Conservation (phyloP, 2,329 filamentous ascomycete genomes). For the Ciborinia camelliae region DNA sequence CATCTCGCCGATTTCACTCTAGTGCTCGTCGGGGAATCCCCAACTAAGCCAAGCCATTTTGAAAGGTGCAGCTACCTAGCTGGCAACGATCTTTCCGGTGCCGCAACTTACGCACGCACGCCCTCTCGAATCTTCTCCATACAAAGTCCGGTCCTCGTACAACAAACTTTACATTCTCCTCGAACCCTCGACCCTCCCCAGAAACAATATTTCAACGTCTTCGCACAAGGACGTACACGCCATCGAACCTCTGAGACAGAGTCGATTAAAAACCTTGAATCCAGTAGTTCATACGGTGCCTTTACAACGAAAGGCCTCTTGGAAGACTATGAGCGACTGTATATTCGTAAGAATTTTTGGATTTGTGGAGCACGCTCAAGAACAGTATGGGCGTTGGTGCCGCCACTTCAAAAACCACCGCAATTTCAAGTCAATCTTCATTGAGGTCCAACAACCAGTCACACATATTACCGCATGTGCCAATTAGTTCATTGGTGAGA, state of each 20-base stretch:
- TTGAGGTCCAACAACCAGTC: too few relatives aligned
- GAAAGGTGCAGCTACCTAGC: not conserved
- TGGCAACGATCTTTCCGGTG: conserved; percentile 9
- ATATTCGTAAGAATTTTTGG: too few relatives aligned
- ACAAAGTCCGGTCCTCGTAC: not conserved
- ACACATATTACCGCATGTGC: too few relatives aligned
- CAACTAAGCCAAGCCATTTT: not conserved
- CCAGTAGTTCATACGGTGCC: too few relatives aligned
- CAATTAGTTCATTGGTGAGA: too few relatives aligned
- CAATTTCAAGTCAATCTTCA: too few relatives aligned
- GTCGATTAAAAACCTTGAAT: too few relatives aligned
- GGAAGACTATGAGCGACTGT: too few relatives aligned
- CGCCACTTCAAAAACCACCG: conserved; percentile 21
- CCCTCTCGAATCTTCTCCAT: not conserved
- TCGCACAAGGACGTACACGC: conserved; percentile 27
- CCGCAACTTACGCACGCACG: conserved; percentile 4
- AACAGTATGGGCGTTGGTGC: too few relatives aligned
- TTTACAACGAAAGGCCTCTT: too few relatives aligned
- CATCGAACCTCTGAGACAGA: too few relatives aligned
- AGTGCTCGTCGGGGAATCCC: not conserved
- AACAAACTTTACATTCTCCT: conserved; percentile 16
- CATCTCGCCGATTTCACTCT: conserved; percentile 4
- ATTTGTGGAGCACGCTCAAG: too few relatives aligned
- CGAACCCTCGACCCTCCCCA: not conserved
- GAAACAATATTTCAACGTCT: conserved; percentile 27